These are phyloP conservation scores for Polygonum aviculare DNA, from an alignment of 148 eudicot genomes.

Conservation along the genomic window DNA sequence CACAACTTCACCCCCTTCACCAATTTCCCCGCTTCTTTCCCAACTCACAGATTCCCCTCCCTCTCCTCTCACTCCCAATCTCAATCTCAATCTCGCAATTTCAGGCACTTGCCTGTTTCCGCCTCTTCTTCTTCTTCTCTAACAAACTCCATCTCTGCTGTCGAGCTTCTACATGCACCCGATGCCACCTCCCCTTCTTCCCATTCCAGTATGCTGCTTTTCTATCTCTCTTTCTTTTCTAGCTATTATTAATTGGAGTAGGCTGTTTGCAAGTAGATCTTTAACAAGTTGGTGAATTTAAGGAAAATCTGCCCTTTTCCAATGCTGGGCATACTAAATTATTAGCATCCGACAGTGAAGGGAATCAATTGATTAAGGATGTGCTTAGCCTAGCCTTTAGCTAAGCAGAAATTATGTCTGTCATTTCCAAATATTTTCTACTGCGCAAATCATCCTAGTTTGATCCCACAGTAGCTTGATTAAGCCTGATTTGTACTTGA, in stretches of 20 bases:
- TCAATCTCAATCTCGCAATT: not conserved
- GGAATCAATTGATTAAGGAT: not conserved
- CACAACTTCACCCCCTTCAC: not conserved
- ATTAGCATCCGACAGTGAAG: not conserved
- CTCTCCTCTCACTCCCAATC: not conserved
- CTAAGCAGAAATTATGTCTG: not conserved
- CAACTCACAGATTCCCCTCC: not conserved
- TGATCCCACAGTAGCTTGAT: not conserved
- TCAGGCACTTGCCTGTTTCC: not conserved
- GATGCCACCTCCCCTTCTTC: not conserved
- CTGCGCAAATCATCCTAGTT: not conserved
- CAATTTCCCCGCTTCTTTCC: not conserved
- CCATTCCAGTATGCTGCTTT: slow-evolving; percentile 3
- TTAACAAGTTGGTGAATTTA: not conserved
- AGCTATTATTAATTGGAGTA: not conserved
- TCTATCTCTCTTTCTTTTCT: not conserved
- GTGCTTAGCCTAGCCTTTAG: not conserved
- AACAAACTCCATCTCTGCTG: slow-evolving; percentile 1
- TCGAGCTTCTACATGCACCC: not conserved
- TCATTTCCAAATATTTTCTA: not conserved
- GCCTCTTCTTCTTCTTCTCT: not conserved
- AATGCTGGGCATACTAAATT: not conserved
- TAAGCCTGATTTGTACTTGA: too few species aligned
- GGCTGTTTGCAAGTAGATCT: not conserved
- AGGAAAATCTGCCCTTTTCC: not conserved